Percentiles rank a stretch among this genome's conserved stretches.
These are phyloP conservation scores for Tubosaeta sp. DNA, from an alignment of 768 basidiomycete species.

Conservation along the genomic window DNA sequence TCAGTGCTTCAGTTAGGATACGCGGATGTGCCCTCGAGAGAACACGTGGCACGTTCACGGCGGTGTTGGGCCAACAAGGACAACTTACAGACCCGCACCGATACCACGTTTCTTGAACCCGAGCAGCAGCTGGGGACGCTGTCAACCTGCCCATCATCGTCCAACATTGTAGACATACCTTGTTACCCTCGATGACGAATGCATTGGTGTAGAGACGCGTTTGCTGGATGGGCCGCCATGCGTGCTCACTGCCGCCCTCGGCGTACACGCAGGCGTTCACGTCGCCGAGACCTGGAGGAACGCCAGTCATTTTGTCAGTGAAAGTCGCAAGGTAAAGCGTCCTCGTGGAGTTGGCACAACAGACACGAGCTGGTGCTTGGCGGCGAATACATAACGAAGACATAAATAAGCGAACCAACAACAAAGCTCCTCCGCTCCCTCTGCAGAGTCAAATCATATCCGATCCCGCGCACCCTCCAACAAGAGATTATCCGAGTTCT, in stretches of 20 bases:
- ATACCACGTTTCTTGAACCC: constrained; percentile 75
- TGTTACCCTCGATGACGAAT: constrained; percentile 45
- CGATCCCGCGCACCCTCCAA: constrained; percentile 72
- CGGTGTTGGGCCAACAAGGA: too few relatives aligned
- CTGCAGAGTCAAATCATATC: constrained; percentile 54
- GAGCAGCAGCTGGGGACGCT: too few relatives aligned
- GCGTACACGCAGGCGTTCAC: constrained; percentile 22
- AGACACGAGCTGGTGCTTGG: too few relatives aligned
- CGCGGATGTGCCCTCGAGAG: not conserved
- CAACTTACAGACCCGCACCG: constrained; percentile 54
- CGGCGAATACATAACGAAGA: not conserved
- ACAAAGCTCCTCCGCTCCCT: constrained; percentile 21
- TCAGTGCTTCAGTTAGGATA: not conserved
- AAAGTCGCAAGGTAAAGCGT: not conserved
- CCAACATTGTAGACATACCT: not conserved
- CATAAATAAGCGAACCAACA: constrained; percentile 1
- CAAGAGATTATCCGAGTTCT: constrained; percentile 27
- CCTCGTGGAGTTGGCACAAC: too few relatives aligned
- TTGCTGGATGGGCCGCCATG: constrained; percentile 46
- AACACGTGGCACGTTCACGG: not conserved
- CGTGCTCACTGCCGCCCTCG: constrained; percentile 37
- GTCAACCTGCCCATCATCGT: not conserved
- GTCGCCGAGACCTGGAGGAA: constrained; percentile 43
- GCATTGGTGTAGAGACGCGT: constrained; percentile 64
- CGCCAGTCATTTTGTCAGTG: constrained; percentile 9